Base-by-base conservation (phyloP, 495 filamentous ascomycete species). In the Trichoderma gamsii region DNA sequence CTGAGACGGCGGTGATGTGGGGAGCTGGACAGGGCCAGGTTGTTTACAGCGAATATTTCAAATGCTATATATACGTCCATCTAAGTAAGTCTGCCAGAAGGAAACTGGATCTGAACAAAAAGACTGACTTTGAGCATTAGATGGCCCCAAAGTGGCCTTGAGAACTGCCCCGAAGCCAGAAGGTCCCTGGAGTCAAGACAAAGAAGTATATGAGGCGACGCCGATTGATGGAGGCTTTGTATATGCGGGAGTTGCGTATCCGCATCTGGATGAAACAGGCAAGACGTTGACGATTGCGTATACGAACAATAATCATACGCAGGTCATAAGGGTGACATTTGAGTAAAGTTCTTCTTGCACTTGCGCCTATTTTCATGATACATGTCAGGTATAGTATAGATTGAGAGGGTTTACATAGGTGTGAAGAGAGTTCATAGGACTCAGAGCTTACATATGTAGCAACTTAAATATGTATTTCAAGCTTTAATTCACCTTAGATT, bases 231-330 rank as follows among this genome's bases (percentile, higher is more conserved):
- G 69, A 3, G 73, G 76, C 0, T 49, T 79, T 25, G 75, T 74
- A 3, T 77, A 79, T 38, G 76, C 77, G 15, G 76, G 76, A 1
- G 73, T 76, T 0, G 74, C 71, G 18, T 71, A 79, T 41, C 76
- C 77, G 1, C 77, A 77, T 65, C 65, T 76, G 16, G 76, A 77
- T 49, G 16, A 71, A 3, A 73, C 67, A 6, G 77, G 76, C 0
- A 68, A 67, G 68, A 77, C 71, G 1, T 49, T 79, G 43, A 73
- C 73, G 1, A 65, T 76, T 43, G 72, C 73, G 12, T 77, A 66
- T 41, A 79, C 77, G 18, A 79, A 79, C 52, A 76, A 76, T 38
- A 77, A 76, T 35, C 71, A 72, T 25, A 77, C 77, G n/a, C 71
- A 78, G 66, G 74, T 78, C 0, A 66, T 75, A 21, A 70, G 69